These are phyloP conservation scores for Metschnikowia hibisci DNA, from an alignment of 805 yeast genomes.

Conservation along the genomic window DNA sequence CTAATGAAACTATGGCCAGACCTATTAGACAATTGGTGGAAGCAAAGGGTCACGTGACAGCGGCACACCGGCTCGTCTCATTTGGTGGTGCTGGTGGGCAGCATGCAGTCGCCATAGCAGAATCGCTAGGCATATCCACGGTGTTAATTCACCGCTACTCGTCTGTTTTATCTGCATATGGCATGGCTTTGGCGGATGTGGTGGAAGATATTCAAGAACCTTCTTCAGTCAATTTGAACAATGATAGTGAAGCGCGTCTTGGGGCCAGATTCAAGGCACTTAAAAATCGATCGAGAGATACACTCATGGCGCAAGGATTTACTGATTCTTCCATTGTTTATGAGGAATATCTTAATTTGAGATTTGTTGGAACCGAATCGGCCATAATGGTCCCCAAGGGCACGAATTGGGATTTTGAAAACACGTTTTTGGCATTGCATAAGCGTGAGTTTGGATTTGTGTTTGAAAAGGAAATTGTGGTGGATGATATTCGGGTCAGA, in stretches of 20 bases:
- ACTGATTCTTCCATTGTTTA: conserved; percentile 9
- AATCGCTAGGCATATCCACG: conserved; percentile 16
- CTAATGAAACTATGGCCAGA: conserved; percentile 20
- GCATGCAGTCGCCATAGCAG: conserved; percentile 19
- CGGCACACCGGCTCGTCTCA: conserved; percentile 17
- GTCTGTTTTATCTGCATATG: conserved; percentile 21
- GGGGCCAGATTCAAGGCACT: conserved; percentile 8
- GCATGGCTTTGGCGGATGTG: conserved; percentile 21
- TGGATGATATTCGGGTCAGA: conserved; percentile 20
- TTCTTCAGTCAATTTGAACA: conserved; percentile 8
- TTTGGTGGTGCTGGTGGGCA: conserved; percentile 23
- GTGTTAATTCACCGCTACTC: conserved; percentile 18
- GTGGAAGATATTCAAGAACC: conserved; percentile 20
- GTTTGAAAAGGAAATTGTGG: conserved; percentile 18
- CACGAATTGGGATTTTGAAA: conserved; percentile 12
- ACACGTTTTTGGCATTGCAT: conserved; percentile 14
- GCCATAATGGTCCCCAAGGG: conserved; percentile 18
- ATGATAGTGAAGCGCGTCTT: conserved; percentile 1
- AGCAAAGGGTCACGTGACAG: conserved; percentile 18
- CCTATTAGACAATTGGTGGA: conserved; percentile 19
- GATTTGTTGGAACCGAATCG: conserved; percentile 18
- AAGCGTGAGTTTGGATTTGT: conserved; percentile 18
- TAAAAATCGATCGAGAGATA: conserved; percentile 4
- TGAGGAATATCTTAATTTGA: conserved; percentile 17
- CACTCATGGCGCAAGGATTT: conserved; percentile 14